phyloP scores from a whole-genome alignment of 805 yeast species.

The Pichia cephalocereana region DNA sequence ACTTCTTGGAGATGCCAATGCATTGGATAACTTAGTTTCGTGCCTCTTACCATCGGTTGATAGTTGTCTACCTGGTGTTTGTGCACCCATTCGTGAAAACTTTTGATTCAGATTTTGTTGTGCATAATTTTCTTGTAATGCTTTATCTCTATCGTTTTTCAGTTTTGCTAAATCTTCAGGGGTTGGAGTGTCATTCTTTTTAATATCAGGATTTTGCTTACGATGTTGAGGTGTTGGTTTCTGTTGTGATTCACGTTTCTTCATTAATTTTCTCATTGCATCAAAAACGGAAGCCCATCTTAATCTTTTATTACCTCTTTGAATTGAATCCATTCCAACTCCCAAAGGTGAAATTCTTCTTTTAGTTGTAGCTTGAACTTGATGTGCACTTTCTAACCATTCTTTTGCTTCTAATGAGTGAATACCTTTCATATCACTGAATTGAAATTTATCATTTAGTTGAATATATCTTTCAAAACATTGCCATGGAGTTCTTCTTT shows the following conservation, averaged over 20 bases:
- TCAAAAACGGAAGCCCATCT: constrained; percentile 98
- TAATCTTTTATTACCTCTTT: constrained; percentile 81
- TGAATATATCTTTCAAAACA: constrained; percentile 95
- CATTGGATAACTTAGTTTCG: constrained; percentile 10
- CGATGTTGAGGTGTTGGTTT: constrained; percentile 40
- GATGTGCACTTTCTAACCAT: constrained; percentile 89
- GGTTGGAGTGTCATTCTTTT: constrained; percentile 47
- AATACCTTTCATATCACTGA: constrained; percentile 79
- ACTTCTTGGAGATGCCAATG: constrained; percentile 7
- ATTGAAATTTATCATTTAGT: constrained; percentile 78
- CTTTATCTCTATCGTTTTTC: constrained; percentile 79
- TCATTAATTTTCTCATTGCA: constrained; percentile 82
- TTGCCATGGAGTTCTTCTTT: constrained; percentile 97
- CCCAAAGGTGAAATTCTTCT: constrained; percentile 87
- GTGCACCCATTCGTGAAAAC: constrained; percentile 17
- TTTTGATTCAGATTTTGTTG: constrained; percentile 16
- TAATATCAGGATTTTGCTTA: constrained; percentile 21
- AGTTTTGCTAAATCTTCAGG: constrained; percentile 79
- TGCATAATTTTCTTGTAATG: constrained; percentile 66
- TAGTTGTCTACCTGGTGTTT: constrained; percentile 12
- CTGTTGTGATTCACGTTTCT: constrained; percentile 74
- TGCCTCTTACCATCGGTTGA: constrained; percentile 10
- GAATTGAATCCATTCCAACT: constrained; percentile 87
- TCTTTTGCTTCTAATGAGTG: constrained; percentile 76
- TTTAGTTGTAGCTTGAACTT: constrained; percentile 79